Percentiles rank a stretch among this genome's conserved stretches.
Evolutionary conservation across 1,284 basidiomycete genomes (phyloP).

Genomic region (Laetiporus sulphureus): DNA sequence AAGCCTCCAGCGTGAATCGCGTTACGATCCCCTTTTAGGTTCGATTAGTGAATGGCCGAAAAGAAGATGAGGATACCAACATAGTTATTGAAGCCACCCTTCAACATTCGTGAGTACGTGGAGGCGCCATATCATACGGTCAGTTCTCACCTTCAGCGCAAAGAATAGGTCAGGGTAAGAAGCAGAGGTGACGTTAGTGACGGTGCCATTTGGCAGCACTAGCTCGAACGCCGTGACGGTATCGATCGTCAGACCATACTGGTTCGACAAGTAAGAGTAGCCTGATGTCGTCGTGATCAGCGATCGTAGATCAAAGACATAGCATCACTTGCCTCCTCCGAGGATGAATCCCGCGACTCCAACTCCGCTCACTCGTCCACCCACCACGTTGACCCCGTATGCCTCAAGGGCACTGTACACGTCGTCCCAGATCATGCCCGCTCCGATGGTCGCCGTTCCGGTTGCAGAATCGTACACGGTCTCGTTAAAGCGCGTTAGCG

Average conservation of each 20-base stretch:
- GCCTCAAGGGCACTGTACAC: slow-evolving; percentile 35
- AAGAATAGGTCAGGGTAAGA: slow-evolving; percentile 31
- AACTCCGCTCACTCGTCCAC: slow-evolving; percentile 34
- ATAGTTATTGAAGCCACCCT: slow-evolving; percentile 59
- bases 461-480: slow-evolving; percentile 27
- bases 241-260: slow-evolving; percentile 38
- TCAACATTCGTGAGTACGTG: not conserved
- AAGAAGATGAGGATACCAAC: slow-evolving; percentile 26
- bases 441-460: slow-evolving; percentile 35
- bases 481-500: slow-evolving; percentile 37
- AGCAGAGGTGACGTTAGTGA: slow-evolving; percentile 21
- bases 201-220: slow-evolving; percentile 35
- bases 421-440: slow-evolving; percentile 43
- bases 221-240: slow-evolving; percentile 33
- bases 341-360: slow-evolving; percentile 39
- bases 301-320: too few species aligned
- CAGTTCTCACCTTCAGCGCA: slow-evolving; percentile 29
- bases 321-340: slow-evolving; percentile 38
- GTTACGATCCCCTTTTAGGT: slow-evolving; percentile 61
- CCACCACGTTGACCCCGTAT: slow-evolving; percentile 36
- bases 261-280: slow-evolving; percentile 36
- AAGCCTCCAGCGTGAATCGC: slow-evolving; percentile 45
- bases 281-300: too few species aligned
- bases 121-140: not conserved
- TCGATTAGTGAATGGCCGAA: not conserved